These are phyloP conservation scores for Kalanchoe fedtschenkoi DNA, from an alignment of 164 flowering plant genomes.

Conservation along the genomic window DNA sequence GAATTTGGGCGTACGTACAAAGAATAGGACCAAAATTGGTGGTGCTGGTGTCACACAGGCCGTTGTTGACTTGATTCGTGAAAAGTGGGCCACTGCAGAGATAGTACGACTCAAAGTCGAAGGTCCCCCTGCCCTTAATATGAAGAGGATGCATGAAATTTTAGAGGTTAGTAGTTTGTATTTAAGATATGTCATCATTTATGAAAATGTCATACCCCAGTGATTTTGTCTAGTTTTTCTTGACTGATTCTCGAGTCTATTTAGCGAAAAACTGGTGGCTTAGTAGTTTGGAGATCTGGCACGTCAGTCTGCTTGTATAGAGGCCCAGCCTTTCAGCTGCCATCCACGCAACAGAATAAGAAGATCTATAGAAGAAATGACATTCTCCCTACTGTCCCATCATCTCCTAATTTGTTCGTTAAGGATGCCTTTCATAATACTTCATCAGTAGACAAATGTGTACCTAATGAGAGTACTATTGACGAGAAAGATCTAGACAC, in stretches of 20 bases:
- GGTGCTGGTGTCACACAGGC: conserved; percentile 66
- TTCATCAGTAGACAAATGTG: conserved; percentile 12
- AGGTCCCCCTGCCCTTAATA: conserved; percentile 72
- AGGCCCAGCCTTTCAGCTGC: conserved; percentile 61
- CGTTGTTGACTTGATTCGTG: conserved; percentile 63
- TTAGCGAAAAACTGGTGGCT: conserved; percentile 90
- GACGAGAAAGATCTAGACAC: conserved; percentile 18
- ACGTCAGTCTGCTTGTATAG: conserved; percentile 68
- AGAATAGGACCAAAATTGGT: conserved; percentile 52
- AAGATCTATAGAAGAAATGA: conserved; percentile 17
- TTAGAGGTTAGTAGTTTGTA: conserved; percentile 59
- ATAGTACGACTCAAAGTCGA: conserved; percentile 72
- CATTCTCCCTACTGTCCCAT: conserved; percentile 8
- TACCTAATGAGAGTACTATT: conserved; percentile 16
- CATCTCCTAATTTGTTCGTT: conserved; percentile 10
- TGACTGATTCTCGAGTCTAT: conserved; percentile 1
- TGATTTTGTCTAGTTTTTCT: not conserved
- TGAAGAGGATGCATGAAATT: conserved; percentile 89
- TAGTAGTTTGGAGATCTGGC: conserved; percentile 95
- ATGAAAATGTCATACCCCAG: not conserved
- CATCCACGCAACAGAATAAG: conserved; percentile 29
- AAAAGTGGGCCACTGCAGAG: conserved; percentile 71
- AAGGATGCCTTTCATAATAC: conserved; percentile 11
- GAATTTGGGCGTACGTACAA: conserved; percentile 42
- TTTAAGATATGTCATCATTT: not conserved